These are phyloP conservation scores for Saccharomyces hybrid DNA, from an alignment of 1,139 yeast genomes.

Conservation along the genomic window DNA sequence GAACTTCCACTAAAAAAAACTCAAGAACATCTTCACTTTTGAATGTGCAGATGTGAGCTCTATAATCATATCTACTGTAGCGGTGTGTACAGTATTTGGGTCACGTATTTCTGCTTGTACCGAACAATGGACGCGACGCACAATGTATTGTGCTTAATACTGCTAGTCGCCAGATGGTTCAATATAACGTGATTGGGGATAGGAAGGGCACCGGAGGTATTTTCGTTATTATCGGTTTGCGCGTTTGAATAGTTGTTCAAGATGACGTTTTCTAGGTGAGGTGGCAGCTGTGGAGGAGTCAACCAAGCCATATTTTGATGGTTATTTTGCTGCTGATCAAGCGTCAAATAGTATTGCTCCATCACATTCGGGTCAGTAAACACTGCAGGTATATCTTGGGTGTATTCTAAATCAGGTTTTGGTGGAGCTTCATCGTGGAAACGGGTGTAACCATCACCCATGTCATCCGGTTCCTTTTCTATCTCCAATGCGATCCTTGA, in stretches of 20 bases:
- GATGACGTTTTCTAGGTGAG: constrained; percentile 86
- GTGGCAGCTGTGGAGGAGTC: constrained; percentile 90
- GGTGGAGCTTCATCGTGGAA: constrained; percentile 51
- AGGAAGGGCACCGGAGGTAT: constrained; percentile 51
- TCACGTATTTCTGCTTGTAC: constrained; percentile 66
- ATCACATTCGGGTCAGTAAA: constrained; percentile 74
- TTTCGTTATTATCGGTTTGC: constrained; percentile 24
- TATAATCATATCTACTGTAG: constrained; percentile 1
- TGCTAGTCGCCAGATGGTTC: constrained; percentile 90
- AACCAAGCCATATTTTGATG: constrained; percentile 62
- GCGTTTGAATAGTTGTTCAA: constrained; percentile 60
- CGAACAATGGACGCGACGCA: constrained; percentile 89
- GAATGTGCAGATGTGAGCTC: background rate
- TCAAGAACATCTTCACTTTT: background rate
- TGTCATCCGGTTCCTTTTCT: constrained; percentile 47
- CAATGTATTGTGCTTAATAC: constrained; percentile 83
- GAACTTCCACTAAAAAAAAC: background rate
- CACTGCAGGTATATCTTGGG: constrained; percentile 67
- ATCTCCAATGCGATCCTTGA: constrained; percentile 33
- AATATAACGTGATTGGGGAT: constrained; percentile 94
- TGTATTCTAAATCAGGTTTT: constrained; percentile 26
- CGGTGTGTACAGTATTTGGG: constrained; percentile 5
- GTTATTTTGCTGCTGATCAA: constrained; percentile 58
- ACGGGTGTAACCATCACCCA: constrained; percentile 68
- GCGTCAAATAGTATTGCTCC: constrained; percentile 68